phyloP scores from a whole-genome alignment of 139 green algal species.

The Chlamydomonas sphaeroides region DNA sequence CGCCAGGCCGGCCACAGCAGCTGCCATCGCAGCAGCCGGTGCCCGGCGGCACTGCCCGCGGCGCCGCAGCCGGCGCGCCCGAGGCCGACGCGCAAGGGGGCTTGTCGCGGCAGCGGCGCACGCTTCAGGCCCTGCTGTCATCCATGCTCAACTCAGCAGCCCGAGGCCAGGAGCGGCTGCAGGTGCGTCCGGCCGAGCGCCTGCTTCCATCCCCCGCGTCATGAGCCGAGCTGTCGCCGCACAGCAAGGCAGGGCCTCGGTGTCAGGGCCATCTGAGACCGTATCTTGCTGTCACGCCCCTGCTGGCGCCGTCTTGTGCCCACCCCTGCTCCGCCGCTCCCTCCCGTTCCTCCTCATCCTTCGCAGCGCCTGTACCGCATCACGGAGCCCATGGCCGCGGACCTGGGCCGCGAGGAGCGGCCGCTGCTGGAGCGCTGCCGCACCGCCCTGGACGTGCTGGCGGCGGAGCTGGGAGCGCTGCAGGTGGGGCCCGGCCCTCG shows the following conservation, averaged over 20 bases:
- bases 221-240: no score
- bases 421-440: slow-evolving; percentile 33
- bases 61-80: neutral
- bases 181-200: no score
- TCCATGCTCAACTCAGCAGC: neutral
- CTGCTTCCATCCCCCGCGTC: no score
- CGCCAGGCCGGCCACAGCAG: no score
- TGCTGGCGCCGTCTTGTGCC: no score
- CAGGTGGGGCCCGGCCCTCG: no score
- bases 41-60: neutral
- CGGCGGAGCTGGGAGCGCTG: slow-evolving; percentile 13
- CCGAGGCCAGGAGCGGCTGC: slow-evolving; percentile 28
- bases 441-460: slow-evolving; percentile 15
- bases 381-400: slow-evolving; percentile 16
- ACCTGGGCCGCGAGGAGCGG: slow-evolving; percentile 11
- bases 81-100: neutral
- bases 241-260: no score
- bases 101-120: slow-evolving; percentile 14
- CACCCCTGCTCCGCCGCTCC: no score
- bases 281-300: no score
- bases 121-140: slow-evolving; percentile 30
- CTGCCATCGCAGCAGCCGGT: no score
- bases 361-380: slow-evolving; percentile 35
- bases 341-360: no score
- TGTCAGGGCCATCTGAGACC: no score